These are phyloP conservation scores for Rosa persica DNA, from an alignment of 306 rosid species.

Conservation along the genomic window DNA sequence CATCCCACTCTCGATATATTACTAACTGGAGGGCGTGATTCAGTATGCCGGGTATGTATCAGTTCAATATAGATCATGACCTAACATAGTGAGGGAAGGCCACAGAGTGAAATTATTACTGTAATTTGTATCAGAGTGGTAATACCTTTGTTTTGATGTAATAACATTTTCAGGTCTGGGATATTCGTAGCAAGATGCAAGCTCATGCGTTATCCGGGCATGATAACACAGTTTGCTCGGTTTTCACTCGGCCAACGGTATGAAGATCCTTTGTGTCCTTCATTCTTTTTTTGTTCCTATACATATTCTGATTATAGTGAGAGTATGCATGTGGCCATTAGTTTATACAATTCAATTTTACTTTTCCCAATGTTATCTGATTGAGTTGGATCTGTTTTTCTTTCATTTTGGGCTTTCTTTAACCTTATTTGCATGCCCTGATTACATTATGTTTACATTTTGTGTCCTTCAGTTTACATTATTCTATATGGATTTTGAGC, in stretches of 20 bases:
- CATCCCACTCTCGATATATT: constrained; percentile 93
- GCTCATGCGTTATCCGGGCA: constrained; percentile 90
- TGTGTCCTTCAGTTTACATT: background rate
- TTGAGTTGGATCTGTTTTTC: background rate
- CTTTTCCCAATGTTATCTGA: background rate
- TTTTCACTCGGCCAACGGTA: constrained; percentile 91
- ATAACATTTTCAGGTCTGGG: constrained; percentile 80
- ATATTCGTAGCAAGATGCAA: constrained; percentile 94
- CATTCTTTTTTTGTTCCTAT: background rate
- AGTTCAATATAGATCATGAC: constrained; percentile 13
- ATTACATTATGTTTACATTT: background rate
- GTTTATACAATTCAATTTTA: background rate
- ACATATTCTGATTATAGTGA: background rate
- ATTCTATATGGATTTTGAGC: background rate
- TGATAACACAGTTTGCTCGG: constrained; percentile 96
- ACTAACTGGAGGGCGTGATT: constrained; percentile 98
- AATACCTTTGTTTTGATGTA: constrained; percentile 23
- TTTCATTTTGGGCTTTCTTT: background rate
- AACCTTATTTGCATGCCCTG: background rate
- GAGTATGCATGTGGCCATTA: background rate
- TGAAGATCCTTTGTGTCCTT: constrained; percentile 22
- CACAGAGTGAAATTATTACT: background rate
- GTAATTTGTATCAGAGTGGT: constrained; percentile 20
- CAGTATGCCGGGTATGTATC: constrained; percentile 92
- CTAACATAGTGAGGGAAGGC: constrained; percentile 15